phyloP scores from a whole-genome alignment of 371 early-diverging fungal genomes.

The Aphelidium insulamus region DNA sequence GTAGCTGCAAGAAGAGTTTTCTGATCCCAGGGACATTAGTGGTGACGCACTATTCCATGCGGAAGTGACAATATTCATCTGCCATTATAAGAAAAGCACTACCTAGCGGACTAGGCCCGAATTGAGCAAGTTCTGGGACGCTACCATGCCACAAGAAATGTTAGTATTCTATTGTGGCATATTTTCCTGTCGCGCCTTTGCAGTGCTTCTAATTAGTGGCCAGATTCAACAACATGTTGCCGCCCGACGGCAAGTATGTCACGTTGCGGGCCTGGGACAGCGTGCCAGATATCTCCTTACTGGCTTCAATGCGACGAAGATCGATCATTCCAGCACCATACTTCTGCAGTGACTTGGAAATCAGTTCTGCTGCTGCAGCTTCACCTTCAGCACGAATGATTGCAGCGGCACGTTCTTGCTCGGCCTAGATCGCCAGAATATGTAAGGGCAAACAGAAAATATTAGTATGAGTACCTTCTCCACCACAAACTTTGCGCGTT shows the following conservation, averaged over 20 bases:
- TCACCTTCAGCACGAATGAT: constrained; percentile 97
- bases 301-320: constrained; percentile 90
- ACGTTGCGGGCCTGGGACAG: constrained; percentile 62
- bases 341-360: constrained; percentile 65
- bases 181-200: too few relatives aligned
- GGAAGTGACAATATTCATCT: too few relatives aligned
- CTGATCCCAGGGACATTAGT: too few relatives aligned
- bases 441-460: constrained; percentile 1
- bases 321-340: constrained; percentile 81
- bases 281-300: constrained; percentile 86
- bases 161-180: too few relatives aligned
- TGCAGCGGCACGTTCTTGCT: constrained; percentile 92
- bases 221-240: too few relatives aligned
- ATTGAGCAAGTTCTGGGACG: too few relatives aligned
- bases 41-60: too few relatives aligned
- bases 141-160: too few relatives aligned
- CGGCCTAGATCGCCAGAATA: constrained; percentile 28
- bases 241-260: constrained; percentile 88
- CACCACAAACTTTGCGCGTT: constrained; percentile 82
- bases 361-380: constrained; percentile 70
- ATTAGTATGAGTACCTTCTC: constrained; percentile 15
- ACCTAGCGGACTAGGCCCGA: too few relatives aligned
- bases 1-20: too few relatives aligned
- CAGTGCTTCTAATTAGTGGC: too few relatives aligned
- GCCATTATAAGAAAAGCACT: too few relatives aligned